Evolutionary conservation across 805 yeast genomes (phyloP), one percentile per base, ranked within the genome.

Genomic region (Torulaspora franciscae): DNA sequence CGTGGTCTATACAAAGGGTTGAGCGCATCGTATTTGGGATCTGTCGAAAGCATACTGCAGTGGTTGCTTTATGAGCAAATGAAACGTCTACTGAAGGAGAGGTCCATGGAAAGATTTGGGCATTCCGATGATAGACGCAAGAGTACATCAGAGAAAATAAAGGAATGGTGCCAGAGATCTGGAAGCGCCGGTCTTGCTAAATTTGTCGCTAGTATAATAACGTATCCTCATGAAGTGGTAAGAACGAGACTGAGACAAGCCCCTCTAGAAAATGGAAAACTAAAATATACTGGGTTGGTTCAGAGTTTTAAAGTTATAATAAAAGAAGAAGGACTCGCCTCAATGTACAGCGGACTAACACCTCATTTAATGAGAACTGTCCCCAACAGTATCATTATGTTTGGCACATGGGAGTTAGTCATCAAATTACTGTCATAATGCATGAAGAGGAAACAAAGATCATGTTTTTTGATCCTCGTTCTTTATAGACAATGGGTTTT

Each of bases 161-260:
- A 82, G 53, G 95, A 88, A 59, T 93, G 99, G 99, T 77, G 83
- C 51, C 96, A 96, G 2, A 79, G 97, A 55, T 88, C 97, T 0
- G 98, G 98, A 2, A 87, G 96, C 34, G 99, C 99, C 2, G 99
- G 99, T 35, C 81, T 88, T 33, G 99, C 99, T 37, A 93, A 93
- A 65, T 83, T 93, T 57, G 72, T 85, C 47, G 99, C 99, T 1
- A 87, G 96, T 15, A 74, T 93, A 45, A 76, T 90, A 37, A 91
- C 98, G 0, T 93, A 91, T 59, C 99, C 99, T 3, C 99, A 91
- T 61, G 99, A 91, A 70, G 99, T 93, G 32, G 88, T 93, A 1
- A 79, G 99, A 67, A 93, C 99, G 8, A 77, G 99, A 58, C 73
- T 93, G 52, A 81, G 99, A 71, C 99, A 93, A 66, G 95, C 95